Base-by-base conservation (phyloP, 306 rosid genomes). In the Ceratonia siliqua region DNA sequence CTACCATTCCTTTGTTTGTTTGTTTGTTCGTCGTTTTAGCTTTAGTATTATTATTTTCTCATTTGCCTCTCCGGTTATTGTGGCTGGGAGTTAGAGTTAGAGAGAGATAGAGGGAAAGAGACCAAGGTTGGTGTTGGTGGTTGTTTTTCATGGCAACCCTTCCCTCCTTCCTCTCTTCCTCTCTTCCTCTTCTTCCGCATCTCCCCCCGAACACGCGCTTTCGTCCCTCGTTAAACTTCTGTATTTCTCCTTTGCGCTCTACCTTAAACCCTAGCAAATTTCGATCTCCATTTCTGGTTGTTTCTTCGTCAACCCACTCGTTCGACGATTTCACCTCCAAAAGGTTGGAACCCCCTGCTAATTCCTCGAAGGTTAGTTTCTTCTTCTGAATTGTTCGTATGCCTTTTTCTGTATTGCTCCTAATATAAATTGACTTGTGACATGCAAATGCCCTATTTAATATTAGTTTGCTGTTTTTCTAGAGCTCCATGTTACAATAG, bases 121-220 rank as follows among this genome's bases (percentile, higher is more conserved):
- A 6, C 32, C n/a, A 28, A 48, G 78, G 78, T 22, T 78, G 84
- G 80, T 22, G 82, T 78, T 36, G 67, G 78, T 53, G 53, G 52
- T 80, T 57, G 80, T 76, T 70, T 5, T 73, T 48, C 77, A 90
- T 94, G 98, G 94, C 98, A 78, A 75, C 94, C 91, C 84, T 87
- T 79, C 72, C 89, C 79, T 88, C 94, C 78, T 79, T 82, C 76
- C 64, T 85, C 87, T 82, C 76, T 49, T 75, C 73, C 32, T 87
- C 86, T 76, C 85, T 73, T 76, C 70, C 79, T 80, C 81, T 38
- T 57, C 80, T 52, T 73, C 89, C 53, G 77, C 92, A 30, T 46
- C 43, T 53, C 58, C 81, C 54, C 32, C 52, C 50, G 1, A 39
- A 35, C n/a, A 11, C 71, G 1, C 79, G 75, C 66, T 49, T 36